Evolutionary conservation across 75 land plant species (phyloP).

Genomic region (Adiantum capillusveneris): DNA sequence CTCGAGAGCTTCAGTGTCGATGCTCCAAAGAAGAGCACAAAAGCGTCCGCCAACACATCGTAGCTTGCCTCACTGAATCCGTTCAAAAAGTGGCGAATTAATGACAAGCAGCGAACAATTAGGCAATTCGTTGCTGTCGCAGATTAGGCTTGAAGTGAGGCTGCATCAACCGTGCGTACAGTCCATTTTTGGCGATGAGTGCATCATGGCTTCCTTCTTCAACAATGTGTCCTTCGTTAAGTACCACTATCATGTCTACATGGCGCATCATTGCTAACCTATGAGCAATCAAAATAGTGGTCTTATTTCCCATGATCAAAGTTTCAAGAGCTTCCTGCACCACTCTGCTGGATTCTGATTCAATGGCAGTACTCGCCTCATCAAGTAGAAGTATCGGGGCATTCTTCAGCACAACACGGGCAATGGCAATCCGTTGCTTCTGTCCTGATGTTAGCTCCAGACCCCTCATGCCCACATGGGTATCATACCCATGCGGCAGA

Average conservation of each 20-base stretch:
- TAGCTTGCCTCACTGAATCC: too few species aligned
- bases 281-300: conserved; percentile 92
- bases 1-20: too few species aligned
- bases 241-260: conserved; percentile 91
- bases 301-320: conserved; percentile 91
- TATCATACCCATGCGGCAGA: conserved; percentile 98
- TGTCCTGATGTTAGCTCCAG: conserved; percentile 91
- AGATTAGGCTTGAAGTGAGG: conserved; percentile 82
- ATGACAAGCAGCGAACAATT: too few species aligned
- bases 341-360: conserved; percentile 90
- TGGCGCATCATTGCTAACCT: conserved; percentile 94
- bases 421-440: conserved; percentile 95
- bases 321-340: conserved; percentile 98
- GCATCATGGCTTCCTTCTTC: conserved; percentile 93
- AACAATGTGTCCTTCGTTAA: conserved; percentile 90
- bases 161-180: conserved; percentile 91
- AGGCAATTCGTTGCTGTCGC: conserved; percentile 67
- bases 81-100: too few species aligned
- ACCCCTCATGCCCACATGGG: conserved; percentile 97
- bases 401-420: conserved; percentile 87
- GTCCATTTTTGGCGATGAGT: conserved; percentile 74
- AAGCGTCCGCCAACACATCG: too few species aligned
- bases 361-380: conserved; percentile 94
- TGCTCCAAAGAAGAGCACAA: too few species aligned
- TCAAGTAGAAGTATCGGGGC: conserved; percentile 90